Percentiles rank a stretch among this genome's conserved stretches.
Evolutionary conservation across 805 yeast species (phyloP).

Genomic region (Candida krabiensis): DNA sequence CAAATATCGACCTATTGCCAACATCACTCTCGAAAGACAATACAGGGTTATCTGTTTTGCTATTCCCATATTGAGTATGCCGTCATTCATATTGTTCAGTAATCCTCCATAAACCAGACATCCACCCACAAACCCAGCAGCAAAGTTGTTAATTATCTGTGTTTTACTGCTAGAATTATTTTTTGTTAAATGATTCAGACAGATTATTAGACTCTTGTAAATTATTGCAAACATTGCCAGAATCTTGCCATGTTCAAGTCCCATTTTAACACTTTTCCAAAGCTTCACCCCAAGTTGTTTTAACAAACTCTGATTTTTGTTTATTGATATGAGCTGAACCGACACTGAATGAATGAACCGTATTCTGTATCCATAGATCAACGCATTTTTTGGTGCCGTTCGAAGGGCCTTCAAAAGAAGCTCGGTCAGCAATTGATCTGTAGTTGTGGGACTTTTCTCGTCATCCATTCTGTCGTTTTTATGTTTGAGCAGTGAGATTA

Average conservation of each 20-base stretch:
- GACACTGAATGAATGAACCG: slow-evolving; percentile 32
- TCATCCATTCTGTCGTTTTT: background rate
- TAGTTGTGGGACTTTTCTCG: background rate
- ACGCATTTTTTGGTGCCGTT: slow-evolving; percentile 26
- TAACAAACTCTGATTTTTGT: slow-evolving; percentile 4
- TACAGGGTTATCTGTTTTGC: slow-evolving; percentile 76
- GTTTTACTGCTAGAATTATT: background rate
- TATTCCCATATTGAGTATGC: slow-evolving; percentile 34
- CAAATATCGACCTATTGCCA: slow-evolving; percentile 58
- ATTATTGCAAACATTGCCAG: slow-evolving; percentile 32
- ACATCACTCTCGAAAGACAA: slow-evolving; percentile 64
- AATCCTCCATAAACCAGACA: slow-evolving; percentile 31
- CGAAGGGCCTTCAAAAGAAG: slow-evolving; percentile 3
- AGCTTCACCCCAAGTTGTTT: slow-evolving; percentile 19
- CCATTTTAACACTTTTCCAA: slow-evolving; percentile 22
- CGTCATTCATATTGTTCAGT: slow-evolving; percentile 11
- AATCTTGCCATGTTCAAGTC: slow-evolving; percentile 33
- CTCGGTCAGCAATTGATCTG: background rate
- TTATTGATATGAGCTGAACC: slow-evolving; percentile 25
- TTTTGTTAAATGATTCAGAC: slow-evolving; percentile 6
- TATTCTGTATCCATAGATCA: slow-evolving; percentile 33
- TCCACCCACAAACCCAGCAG: slow-evolving; percentile 34
- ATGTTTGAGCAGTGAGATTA: background rate
- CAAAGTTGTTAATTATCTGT: slow-evolving; percentile 17
- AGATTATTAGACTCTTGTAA: slow-evolving; percentile 20